Evolutionary conservation across 192 early-diverging fungal genomes (phyloP), one percentile per base, ranked within the genome.

Genomic region (Thamnidium elegans): DNA sequence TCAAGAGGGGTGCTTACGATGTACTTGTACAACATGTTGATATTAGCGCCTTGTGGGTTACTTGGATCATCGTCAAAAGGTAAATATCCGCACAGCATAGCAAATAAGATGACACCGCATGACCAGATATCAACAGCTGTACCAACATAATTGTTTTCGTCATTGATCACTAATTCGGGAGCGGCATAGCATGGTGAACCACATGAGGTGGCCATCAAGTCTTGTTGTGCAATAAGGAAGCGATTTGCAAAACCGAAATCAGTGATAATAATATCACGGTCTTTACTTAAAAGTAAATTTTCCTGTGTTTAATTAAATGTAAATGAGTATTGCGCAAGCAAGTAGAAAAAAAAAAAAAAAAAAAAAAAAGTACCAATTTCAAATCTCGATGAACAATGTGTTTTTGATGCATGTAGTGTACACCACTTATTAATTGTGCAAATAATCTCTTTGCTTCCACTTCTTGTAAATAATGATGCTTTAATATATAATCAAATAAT

Each of bases 201-300:
- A 71, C 95, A 98, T 44, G 89, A 92, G 4, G 95, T 97, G 8
- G 89, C 81, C 83, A 99, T 88, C 47, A 96, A 74, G 66, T 92
- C 87, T 70, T 81, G 78, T 55, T 81, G 79, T 1, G 87, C 79
- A 10, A 79, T 75, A 26, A 83, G 75, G 54, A 92, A 90, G 72
- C 89, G 87, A 70, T 94, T 96, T 34, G 96, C 95, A 76, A 98
- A 98, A 20, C 96, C 96, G 89, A 98, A 98, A 72, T 98, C 96
- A 7, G 96, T 94, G 74, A 98, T 96, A 69, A 94, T 91, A 58
- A 98, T 87, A 68, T 98, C 93, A 47, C 90, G 83, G 63, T 95
- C 82, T 50, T 83, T 84, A 77, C 96, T 95, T 71, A 98, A 73
- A 31, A 98, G 78, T 66, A 98, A 69, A 66, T 98, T 98, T 78